Evolutionary conservation across 2,329 filamentous ascomycete genomes (phyloP), one percentile per base, ranked within the genome.

Genomic region (Sporothrix variecibatus): DNA sequence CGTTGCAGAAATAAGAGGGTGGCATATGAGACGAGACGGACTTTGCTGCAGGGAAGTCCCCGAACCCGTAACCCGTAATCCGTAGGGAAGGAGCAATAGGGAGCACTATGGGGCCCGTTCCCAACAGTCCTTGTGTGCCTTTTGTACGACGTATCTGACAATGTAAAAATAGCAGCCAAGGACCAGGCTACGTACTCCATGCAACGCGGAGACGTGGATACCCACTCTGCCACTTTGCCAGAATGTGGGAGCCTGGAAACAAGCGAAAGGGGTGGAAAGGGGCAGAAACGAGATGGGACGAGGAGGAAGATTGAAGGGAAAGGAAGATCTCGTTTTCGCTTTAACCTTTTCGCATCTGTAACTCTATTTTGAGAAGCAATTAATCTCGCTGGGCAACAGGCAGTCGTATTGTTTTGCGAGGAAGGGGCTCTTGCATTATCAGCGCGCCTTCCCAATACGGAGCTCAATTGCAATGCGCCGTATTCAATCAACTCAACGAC

Each of bases 181-280:
- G 15, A 20, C 20, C 34, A 64, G 60, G 31, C 17, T 38, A 38
- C 20, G 34, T 62, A 43, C 62, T 65, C 62, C 38, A 46, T 38
- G 23, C 38, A 65, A 65, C 62, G 38, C 62, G 62, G 62, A 65
- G 38, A 65, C 62, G 62, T 46, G 38, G 17, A 28, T 38, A 64
- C 23, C 62, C 62, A 67, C 62, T 46, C 11, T 40, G 20, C 23
- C 34, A 65, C 60, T 26, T 15, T 38, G 31, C 15, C 38, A 67
- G 62, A 67, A 67, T 67, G 23, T 67, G 62, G 38, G 62, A 67
- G 62, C 62, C 62, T 46, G 62, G 62, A 67, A 65, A 67, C 62
- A 46, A 20, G 38, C 38, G 40, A 67, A 43, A 49, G 23, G 23
- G 20, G 34, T 34, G 58, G 31, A 62, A 62, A 26, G 38, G 62